Evolutionary conservation across 805 yeast species (phyloP), one percentile per base, ranked within the genome.

Genomic region (Lipomyces starkeyi): DNA sequence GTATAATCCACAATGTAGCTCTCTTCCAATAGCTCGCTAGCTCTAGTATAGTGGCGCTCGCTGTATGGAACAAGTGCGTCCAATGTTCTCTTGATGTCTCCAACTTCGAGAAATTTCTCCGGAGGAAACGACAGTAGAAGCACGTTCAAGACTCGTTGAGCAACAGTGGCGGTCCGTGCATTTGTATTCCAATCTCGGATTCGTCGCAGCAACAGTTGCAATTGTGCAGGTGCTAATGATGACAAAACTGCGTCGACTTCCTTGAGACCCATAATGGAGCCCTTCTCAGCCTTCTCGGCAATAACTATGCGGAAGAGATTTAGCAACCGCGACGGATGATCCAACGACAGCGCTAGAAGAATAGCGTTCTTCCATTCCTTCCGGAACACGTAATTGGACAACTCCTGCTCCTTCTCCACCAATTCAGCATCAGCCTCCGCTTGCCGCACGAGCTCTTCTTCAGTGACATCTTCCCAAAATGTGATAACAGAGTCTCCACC

Each of bases 131-230:
- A 82, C 55, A 80, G 79, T 67, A 95, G 80, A 43, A 94, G 79
- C 29, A 91, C 88, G 71, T 86, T 83, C 62, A 94, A 83, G 55
- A 93, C 80, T 66, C 87, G 87, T 79, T 94, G 99, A 13, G 97
- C 91, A 65, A 91, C 85, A 62, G 85, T 87, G 75, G 91, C 91
- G 49, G 91, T 88, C 75, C 87, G 87, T 63, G 91, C 90, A 78
- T 92, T 94, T 58, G 96, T 89, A 77, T 95, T 95, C 99, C 99
- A 95, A 76, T 92, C 97, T 74, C 98, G 86, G 25, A 93, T 83
- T 74, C 97, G 88, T 75, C 86, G 86, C 77, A 95, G 84, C 29
- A 95, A 78, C 13, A 81, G 76, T 55, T 84, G 73, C 29, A 93
- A 78, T 74, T 90, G 91, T 1, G 87, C 89, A 43, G 85, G 81